Evolutionary conservation across 495 filamentous ascomycete species (phyloP), one percentile per base, ranked within the genome.

Genomic region (Aspergillus bridgeri): DNA sequence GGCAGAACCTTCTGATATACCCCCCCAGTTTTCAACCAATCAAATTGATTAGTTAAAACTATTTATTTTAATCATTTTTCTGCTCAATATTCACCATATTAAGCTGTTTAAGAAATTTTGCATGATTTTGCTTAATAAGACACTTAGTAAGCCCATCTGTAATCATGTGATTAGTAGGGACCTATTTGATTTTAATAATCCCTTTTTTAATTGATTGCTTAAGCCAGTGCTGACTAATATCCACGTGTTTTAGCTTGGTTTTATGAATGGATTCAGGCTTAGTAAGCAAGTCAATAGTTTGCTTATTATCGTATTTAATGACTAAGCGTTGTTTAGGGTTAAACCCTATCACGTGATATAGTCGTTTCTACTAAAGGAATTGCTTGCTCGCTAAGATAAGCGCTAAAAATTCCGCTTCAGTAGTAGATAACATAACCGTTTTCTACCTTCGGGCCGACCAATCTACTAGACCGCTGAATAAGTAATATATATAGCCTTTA

Each of bases 381-480:
- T n/a, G 7, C 59, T n/a, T 54, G 56, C 6, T 62, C 27, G 5
- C n/a, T 5, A 17, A 19, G 55, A 60, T 48, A 65, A 29, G 2
- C 22, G n/a, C 48, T 21, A 64, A 48, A 7, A 67, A 56, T 48
- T 67, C 59, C 9, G 54, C 62, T 53, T 64, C 51, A 17, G 58
- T 64, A 42, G 42, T 65, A 17, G 48, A 65, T 5, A 21, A 67
- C 19, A 54, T 65, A 0, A 71, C 61, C 6, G 58, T 69, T 20
- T 27, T 27, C 33, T 71, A 54, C 29, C 62, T 69, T 0, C 38
- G 47, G 17, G 62, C 58, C 51, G 59, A 57, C 62, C 46, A 71
- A 29, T 71, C 61, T 13, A 71, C 49, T 29, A 55, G 49, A 6
- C 60, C 59, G 0, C 55, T 51, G 33, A 58, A 70, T 13, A 66